Base-by-base conservation (phyloP, 2,329 filamentous ascomycete species). In the Sporothrix mexicana region DNA sequence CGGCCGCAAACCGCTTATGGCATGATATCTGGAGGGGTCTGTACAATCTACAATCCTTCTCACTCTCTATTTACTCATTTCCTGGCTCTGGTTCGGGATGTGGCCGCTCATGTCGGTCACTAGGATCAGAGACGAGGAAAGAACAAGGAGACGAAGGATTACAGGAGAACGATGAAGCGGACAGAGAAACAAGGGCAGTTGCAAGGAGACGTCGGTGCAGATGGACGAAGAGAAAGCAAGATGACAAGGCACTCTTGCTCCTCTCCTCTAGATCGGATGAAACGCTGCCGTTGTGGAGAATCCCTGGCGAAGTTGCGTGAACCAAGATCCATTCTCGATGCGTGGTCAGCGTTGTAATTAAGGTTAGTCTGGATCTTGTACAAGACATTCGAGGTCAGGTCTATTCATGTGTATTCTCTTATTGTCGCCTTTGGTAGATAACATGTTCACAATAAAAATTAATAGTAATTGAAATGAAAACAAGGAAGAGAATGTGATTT, bases 61-160 rank as follows among this genome's bases (percentile, higher is more conserved):
- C 67, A 15, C 15, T 36, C 30, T 36, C 30, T 36, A 6, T 36
- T 2, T 7, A 36, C 30, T 36, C 30, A 17, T 69, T 69, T 69
- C 30, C 67, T 53, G 66, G 66, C 62, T 49, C 43, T 47, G 43
- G 62, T n/a, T 67, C 62, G 62, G 62, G 62, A 67, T 67, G 62
- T n/a, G 62, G 62, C 43, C 15, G 23, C 23, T 67, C 62, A 67
- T 49, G 43, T 30, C 15, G 13, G 62, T 49, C 62, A 25, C 23
- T 45, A 51, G 23, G 62, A 51, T 49, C 62, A 66, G 20, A 66
- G 41, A 20, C 3, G 30, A 45, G 45, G 23, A 25, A 13, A 47
- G 43, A 36, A 62, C n/a, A 10, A 10, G 12, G 15, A 17, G 49
- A n/a, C n/a, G 15, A 51, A 51, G 25, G 57, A 17, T 10, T 7